Percentiles rank a stretch among this genome's conserved stretches.
These are phyloP conservation scores for Carex parvula DNA, from an alignment of 176 grass and related monocot genomes.

Conservation along the genomic window DNA sequence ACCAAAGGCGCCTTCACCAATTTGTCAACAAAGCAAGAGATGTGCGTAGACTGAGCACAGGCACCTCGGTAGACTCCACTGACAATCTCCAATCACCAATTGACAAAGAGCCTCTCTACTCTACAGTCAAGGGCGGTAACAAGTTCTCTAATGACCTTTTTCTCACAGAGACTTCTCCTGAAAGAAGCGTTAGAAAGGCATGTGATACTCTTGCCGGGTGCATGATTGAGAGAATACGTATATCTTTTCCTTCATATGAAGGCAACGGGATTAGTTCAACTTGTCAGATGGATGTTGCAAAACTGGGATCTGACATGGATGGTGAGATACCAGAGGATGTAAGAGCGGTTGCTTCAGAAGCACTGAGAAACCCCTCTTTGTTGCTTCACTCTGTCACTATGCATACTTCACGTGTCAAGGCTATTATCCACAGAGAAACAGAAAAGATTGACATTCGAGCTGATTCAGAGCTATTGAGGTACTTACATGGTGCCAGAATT, in stretches of 20 bases:
- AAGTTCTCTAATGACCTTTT: slow-evolving; percentile 60
- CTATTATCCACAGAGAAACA: slow-evolving; percentile 82
- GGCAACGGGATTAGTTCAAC: slow-evolving; percentile 83
- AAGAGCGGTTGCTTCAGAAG: slow-evolving; percentile 65
- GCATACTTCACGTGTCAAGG: slow-evolving; percentile 60
- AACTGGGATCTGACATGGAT: slow-evolving; percentile 85
- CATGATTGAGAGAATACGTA: slow-evolving; percentile 71
- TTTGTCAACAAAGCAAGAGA: slow-evolving; percentile 95
- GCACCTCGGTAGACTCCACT: slow-evolving; percentile 40
- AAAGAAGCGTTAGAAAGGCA: slow-evolving; percentile 70
- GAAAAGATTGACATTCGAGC: slow-evolving; percentile 92
- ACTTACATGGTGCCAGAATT: slow-evolving; percentile 20
- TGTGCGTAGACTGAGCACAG: slow-evolving; percentile 55
- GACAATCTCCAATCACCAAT: slow-evolving; percentile 58
- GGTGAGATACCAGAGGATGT: slow-evolving; percentile 76
- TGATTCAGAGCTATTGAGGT: slow-evolving; percentile 96
- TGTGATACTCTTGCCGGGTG: slow-evolving; percentile 75
- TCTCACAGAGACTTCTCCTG: slow-evolving; percentile 66
- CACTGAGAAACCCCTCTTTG: slow-evolving; percentile 73
- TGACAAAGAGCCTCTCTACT: slow-evolving; percentile 68
- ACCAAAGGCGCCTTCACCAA: slow-evolving; percentile 81
- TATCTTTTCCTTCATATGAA: slow-evolving; percentile 86
- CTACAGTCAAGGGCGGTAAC: slow-evolving; percentile 52
- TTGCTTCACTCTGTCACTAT: slow-evolving; percentile 75
- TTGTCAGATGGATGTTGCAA: slow-evolving; percentile 72